These are phyloP conservation scores for Lactifluus volemus DNA, from an alignment of 768 basidiomycete species.

Conservation along the genomic window DNA sequence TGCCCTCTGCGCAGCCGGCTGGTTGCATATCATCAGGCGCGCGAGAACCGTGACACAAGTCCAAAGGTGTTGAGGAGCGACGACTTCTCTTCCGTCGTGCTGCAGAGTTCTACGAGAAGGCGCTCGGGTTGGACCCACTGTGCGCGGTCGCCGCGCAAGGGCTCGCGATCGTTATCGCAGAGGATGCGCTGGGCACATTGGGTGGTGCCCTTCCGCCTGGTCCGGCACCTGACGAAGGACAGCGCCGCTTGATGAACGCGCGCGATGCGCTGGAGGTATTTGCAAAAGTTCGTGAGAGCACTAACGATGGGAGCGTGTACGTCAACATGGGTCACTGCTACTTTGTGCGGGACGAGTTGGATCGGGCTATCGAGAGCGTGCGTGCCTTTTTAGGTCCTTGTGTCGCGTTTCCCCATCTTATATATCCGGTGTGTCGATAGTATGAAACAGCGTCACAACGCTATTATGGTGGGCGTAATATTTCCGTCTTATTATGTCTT, in stretches of 20 bases:
- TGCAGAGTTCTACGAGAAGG: constrained; percentile 91
- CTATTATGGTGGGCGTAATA: constrained; percentile 66
- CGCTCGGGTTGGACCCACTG: constrained; percentile 69
- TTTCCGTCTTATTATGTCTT: constrained; percentile 72
- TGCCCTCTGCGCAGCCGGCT: constrained; percentile 82
- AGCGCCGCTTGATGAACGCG: constrained; percentile 60
- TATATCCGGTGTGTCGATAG: constrained; percentile 32
- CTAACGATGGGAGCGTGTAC: constrained; percentile 79
- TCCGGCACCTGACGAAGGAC: constrained; percentile 49
- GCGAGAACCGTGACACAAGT: constrained; percentile 68
- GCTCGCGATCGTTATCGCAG: constrained; percentile 87
- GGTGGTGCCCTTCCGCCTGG: constrained; percentile 43
- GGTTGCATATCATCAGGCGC: constrained; percentile 80
- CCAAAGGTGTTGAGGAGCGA: constrained; percentile 55
- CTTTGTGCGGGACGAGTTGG: constrained; percentile 87
- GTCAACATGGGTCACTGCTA: constrained; percentile 97
- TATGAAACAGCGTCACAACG: constrained; percentile 86
- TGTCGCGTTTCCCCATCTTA: neutral
- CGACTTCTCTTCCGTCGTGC: constrained; percentile 68
- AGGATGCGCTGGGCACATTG: constrained; percentile 73
- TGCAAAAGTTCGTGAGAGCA: constrained; percentile 81
- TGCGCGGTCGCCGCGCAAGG: constrained; percentile 95
- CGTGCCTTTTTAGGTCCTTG: constrained; percentile 23
- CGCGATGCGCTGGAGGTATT: constrained; percentile 87
- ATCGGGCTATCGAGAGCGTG: constrained; percentile 93